These are phyloP conservation scores for Cyclaneusma minus DNA, from an alignment of 2,329 filamentous ascomycete species.

Conservation along the genomic window DNA sequence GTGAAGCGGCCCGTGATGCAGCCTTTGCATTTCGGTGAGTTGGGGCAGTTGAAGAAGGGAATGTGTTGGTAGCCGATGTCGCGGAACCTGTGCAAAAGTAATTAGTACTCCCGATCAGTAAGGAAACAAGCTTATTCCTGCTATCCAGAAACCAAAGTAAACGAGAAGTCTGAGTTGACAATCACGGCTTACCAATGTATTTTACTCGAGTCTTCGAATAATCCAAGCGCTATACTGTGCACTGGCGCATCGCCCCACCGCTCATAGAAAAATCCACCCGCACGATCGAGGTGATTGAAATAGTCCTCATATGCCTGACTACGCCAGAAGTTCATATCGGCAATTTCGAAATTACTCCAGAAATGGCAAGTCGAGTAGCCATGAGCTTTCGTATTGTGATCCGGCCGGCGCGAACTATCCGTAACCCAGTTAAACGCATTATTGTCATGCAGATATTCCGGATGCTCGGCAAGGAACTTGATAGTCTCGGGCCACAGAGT, in stretches of 20 bases:
- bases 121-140: conserved; percentile 1
- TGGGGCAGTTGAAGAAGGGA: conserved; percentile 97
- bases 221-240: conserved; percentile 78
- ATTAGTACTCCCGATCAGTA: conserved; percentile 1
- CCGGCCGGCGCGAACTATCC: conserved; percentile 60
- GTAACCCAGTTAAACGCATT: conserved; percentile 81
- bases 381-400: conserved; percentile 66
- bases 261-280: conserved; percentile 97
- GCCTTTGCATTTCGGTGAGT: conserved; percentile 81
- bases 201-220: conserved; percentile 82
- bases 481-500: conserved; percentile 90
- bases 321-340: conserved; percentile 83
- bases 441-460: conserved; percentile 65
- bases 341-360: conserved; percentile 98
- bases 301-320: conserved; percentile 86
- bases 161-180: not conserved
- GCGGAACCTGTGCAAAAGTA: conserved; percentile 72
- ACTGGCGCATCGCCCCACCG: conserved; percentile 97
- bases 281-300: conserved; percentile 85
- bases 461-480: conserved; percentile 77
- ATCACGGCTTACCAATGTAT: conserved; percentile 72
- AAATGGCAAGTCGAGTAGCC: conserved; percentile 98
- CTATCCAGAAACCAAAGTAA: not conserved
- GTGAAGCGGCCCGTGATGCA: conserved; percentile 81
- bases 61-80: conserved; percentile 98